Base-by-base conservation (phyloP, 768 basidiomycete species). In the Leccinum longicurvipes region DNA sequence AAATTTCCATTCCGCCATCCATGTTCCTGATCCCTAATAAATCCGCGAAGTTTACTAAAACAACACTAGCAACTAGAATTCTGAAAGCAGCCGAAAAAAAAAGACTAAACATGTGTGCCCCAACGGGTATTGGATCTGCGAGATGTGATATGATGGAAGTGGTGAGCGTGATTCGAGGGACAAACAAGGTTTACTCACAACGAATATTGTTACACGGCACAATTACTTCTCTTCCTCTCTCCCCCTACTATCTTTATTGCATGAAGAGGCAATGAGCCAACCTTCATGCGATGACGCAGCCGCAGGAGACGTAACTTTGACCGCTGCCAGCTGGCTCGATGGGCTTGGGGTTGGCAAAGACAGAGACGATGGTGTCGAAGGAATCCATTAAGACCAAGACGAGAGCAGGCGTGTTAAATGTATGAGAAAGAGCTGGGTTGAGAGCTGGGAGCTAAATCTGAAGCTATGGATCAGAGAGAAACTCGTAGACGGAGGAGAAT, bases 271-370 rank as follows among this genome's bases (percentile, higher is more conserved):
- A 17, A 39, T 23, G 21, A 31, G 8, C 10, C 28, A 10, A 29
- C n/a, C 0, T 47, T 67, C 53, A 68, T 57, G 59, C 55, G 34
- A 68, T 42, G n/a, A 69, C 55, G 50, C 67, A 68, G 49, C n/a
- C n/a, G n/a, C n/a, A n/a, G n/a, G n/a, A n/a, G n/a, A n/a, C n/a
- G n/a, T n/a, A n/a, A n/a, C n/a, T n/a, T 47, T 54, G 57, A 12
- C 10, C 36, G 17, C 51, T 32, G 44, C 9, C 41, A 44, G 39
- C 56, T 56, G 21, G 29, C 4, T 67, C 59, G 10, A 59, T 56
- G 9, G 65, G 15, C 27, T 53, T 46, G 4, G 55, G 39, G 44
- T n/a, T 46, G 34, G 51, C 34, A 12, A 69, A 58, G 47, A 63
- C 21, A 5, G 65, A 60, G 28, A 61, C 42, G 47, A 60, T 28